These are phyloP conservation scores for Neotropicomus parvogracilis DNA, from an alignment of 1,284 basidiomycete species.

Conservation along the genomic window DNA sequence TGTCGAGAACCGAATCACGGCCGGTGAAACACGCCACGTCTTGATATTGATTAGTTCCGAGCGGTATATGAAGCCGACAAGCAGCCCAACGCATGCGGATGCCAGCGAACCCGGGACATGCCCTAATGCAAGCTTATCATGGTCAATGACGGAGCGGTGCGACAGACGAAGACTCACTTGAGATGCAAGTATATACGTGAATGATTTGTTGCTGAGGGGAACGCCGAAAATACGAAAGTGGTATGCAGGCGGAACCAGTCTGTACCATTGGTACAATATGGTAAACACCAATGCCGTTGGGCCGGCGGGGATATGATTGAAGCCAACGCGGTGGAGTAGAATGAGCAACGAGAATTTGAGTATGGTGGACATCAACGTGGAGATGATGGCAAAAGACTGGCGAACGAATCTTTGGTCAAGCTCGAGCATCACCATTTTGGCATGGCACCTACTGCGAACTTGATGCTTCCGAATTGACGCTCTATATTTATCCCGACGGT, in stretches of 20 bases:
- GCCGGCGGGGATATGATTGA: constrained; percentile 75
- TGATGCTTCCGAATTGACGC: constrained; percentile 80
- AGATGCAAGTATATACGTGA: constrained; percentile 62
- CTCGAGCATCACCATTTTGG: background rate
- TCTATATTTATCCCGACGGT: constrained; percentile 74
- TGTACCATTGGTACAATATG: constrained; percentile 76
- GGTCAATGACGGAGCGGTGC: constrained; percentile 4
- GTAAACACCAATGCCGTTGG: constrained; percentile 70
- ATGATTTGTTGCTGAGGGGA: constrained; percentile 71
- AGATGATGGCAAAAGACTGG: constrained; percentile 74
- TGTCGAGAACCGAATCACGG: constrained; percentile 48
- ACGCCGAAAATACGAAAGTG: constrained; percentile 72
- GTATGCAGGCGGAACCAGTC: constrained; percentile 75
- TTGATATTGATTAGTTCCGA: constrained; percentile 76
- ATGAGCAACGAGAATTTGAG: constrained; percentile 64
- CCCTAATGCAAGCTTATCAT: constrained; percentile 59
- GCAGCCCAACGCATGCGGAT: constrained; percentile 59
- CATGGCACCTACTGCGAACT: constrained; percentile 72
- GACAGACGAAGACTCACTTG: constrained; percentile 46
- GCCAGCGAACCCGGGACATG: constrained; percentile 62
- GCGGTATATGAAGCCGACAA: constrained; percentile 74
- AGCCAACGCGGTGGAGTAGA: constrained; percentile 56
- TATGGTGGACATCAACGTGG: constrained; percentile 61
- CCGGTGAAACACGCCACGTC: constrained; percentile 65
- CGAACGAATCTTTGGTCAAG: constrained; percentile 3